These are phyloP conservation scores for Tetradesmus obliquus DNA, from an alignment of 139 green algal species.

Conservation along the genomic window DNA sequence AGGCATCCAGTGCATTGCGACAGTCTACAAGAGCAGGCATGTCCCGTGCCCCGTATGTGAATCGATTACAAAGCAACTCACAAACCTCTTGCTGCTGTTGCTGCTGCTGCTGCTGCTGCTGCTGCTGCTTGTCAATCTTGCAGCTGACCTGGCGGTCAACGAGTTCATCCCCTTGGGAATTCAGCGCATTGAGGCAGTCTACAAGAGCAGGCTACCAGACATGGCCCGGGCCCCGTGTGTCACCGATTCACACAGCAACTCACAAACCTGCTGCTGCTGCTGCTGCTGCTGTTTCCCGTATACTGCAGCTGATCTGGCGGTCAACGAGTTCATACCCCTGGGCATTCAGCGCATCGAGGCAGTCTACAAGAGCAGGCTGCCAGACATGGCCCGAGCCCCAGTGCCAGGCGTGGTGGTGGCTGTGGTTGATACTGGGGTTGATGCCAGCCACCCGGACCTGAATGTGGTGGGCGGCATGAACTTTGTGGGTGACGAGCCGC, in stretches of 20 bases:
- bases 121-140: not conserved
- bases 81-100: no score
- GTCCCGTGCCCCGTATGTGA: no score
- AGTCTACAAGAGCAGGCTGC: not conserved
- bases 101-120: not conserved
- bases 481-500: conserved; percentile 17
- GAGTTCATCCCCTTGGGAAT: not conserved
- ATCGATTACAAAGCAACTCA: not conserved
- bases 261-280: not conserved
- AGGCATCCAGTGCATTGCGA: no score
- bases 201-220: no score
- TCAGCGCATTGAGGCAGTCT: not conserved
- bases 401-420: conserved; percentile 23
- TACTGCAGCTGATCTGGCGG: conserved; percentile 4
- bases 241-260: not conserved
- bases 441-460: conserved; percentile 29
- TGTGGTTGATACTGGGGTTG: conserved; percentile 16
- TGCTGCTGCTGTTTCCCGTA: not conserved
- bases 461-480: conserved; percentile 42
- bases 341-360: conserved; percentile 28
- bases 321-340: conserved; percentile 16
- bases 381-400: not conserved
- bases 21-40: no score
- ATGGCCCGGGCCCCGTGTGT: not conserved
- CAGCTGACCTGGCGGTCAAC: not conserved